phyloP scores from a whole-genome alignment of 495 filamentous ascomycete genomes.

The Cryomyces minteri region DNA sequence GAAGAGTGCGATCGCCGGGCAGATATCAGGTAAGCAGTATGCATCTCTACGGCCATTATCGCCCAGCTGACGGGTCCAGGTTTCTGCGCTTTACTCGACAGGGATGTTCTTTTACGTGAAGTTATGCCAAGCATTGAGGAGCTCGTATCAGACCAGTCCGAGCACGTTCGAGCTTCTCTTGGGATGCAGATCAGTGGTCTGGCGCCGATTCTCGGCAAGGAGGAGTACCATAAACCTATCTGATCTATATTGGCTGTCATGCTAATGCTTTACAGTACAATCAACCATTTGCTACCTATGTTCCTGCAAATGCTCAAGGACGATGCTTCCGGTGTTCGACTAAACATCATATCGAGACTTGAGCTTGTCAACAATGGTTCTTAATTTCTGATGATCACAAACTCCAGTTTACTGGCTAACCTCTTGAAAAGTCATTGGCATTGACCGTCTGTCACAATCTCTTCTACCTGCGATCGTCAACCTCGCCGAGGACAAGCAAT shows the following conservation, averaged over 20 bases:
- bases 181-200: conserved; percentile 95
- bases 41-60: conserved; percentile 1
- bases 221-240: conserved; percentile 50
- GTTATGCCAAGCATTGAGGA: conserved; percentile 96
- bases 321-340: conserved; percentile 90
- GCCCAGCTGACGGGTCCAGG: conserved; percentile 30
- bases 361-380: conserved; percentile 92
- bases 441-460: conserved; percentile 88
- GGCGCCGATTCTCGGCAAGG: conserved; percentile 91
- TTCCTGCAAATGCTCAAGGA: conserved; percentile 99
- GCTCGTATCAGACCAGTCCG: conserved; percentile 83
- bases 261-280: conserved; percentile 41
- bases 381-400: neutral
- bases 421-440: conserved; percentile 63
- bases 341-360: conserved; percentile 97
- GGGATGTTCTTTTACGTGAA: conserved; percentile 76
- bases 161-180: conserved; percentile 88
- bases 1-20: conserved; percentile 87
- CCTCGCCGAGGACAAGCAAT: conserved; percentile 97
- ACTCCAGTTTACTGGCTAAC: conserved; percentile 1
- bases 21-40: conserved; percentile 60
- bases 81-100: conserved; percentile 77
- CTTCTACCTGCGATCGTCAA: conserved; percentile 97
- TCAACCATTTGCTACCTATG: conserved; percentile 92
- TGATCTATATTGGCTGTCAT: conserved; percentile 1